Evolutionary conservation across 208 protist genomes (phyloP).

Genomic region (Trypanosoma theileri): DNA sequence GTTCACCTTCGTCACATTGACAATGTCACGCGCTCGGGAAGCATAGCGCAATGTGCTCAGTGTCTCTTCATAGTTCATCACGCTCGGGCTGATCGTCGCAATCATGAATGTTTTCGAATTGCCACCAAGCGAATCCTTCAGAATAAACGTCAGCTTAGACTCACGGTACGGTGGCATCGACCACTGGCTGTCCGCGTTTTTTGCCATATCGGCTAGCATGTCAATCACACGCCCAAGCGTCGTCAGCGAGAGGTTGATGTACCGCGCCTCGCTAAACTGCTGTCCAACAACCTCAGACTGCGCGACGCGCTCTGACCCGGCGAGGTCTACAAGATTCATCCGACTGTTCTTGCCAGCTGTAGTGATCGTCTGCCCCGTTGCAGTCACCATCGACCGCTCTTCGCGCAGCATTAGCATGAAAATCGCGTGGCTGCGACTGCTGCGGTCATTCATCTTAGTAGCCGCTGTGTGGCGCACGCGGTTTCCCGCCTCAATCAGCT

Average conservation of each 20-base stretch:
- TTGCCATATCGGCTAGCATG: slow-evolving; percentile 39
- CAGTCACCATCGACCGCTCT: slow-evolving; percentile 23
- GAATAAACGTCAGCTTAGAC: slow-evolving; percentile 54
- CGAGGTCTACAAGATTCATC: slow-evolving; percentile 72
- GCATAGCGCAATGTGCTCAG: slow-evolving; percentile 83
- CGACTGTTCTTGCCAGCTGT: slow-evolving; percentile 25
- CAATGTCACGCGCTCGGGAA: slow-evolving; percentile 54
- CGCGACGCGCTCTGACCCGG: slow-evolving; percentile 55
- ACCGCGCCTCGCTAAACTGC: slow-evolving; percentile 45
- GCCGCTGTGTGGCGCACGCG: slow-evolving; percentile 31
- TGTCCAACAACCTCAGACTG: slow-evolving; percentile 43
- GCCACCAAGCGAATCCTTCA: slow-evolving; percentile 49
- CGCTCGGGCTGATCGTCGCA: slow-evolving; percentile 51
- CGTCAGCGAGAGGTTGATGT: slow-evolving; percentile 63
- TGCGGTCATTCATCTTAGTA: slow-evolving; percentile 71
- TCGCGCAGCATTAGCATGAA: slow-evolving; percentile 36
- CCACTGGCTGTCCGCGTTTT: slow-evolving; percentile 37
- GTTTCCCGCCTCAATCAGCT: slow-evolving; percentile 35
- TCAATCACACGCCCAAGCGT: slow-evolving; percentile 57
- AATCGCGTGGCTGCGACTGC: slow-evolving; percentile 53
- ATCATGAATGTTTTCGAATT: slow-evolving; percentile 82
- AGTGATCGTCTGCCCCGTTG: slow-evolving; percentile 19
- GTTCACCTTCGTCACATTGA: slow-evolving; percentile 61
- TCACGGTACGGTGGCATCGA: slow-evolving; percentile 42
- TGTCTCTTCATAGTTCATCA: slow-evolving; percentile 46